Base-by-base conservation (phyloP, 441 rosid species). In the Adansonia grandidieri region DNA sequence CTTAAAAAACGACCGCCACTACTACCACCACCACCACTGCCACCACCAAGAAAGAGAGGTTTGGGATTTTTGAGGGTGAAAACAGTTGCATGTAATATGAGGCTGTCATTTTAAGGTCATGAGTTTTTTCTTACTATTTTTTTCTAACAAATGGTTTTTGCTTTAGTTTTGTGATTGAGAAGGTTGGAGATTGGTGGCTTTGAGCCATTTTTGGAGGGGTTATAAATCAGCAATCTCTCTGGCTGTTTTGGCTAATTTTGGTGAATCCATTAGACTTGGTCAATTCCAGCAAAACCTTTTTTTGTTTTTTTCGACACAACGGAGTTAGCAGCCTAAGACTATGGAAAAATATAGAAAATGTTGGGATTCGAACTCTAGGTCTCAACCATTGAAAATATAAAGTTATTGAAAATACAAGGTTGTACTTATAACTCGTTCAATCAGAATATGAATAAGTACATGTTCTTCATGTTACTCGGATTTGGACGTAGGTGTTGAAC, bases 241-340 rank as follows among this genome's bases (percentile, higher is more conserved):
- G 62, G 62, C 20, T 57, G 62, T 64, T 6, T 64, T 37, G 37
- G 47, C 69, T 64, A 37, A 64, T 64, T 37, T 64, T 64, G 69
- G 69, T 15, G 48, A 37, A 64, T 64, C 61, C 64, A 42, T 37
- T 13, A 73, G 76, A 73, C 76, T 58, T 19, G 76, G 76, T 73
- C 76, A 57, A 72, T 37, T 22, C 63, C 75, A 17, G 1, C 9
- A 40, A 28, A 51, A 10, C 32, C 56, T 44, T 37, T 37, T 37
- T 37, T 37, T 5, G 40, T 32, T 37, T 37, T 37, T 37, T 37
- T 37, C 42, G 42, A 37, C 42, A 37, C 42, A 37, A 37, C 42
- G 42, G 42, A 37, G 42, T 37, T 37, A 5, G 42, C 42, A 37
- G 42, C 42, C 42, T 37, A 37, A 37, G 42, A 37, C 42, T 37